Evolutionary conservation across 2,329 filamentous ascomycete genomes (phyloP).

Genomic region (Botrytis hyacinthi): DNA sequence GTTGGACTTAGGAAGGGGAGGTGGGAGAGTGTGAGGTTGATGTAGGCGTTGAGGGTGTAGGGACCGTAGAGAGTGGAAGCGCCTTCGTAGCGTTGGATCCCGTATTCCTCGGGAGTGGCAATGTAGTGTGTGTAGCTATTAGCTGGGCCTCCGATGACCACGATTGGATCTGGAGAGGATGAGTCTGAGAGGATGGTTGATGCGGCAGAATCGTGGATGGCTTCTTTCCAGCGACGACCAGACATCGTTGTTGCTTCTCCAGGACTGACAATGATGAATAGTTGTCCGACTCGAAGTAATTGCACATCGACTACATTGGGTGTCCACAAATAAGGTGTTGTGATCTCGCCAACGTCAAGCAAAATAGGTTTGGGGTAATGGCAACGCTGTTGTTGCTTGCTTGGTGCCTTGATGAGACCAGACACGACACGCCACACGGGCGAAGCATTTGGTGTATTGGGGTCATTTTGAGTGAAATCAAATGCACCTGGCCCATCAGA

Average conservation of each 20-base stretch:
- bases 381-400: conserved; percentile 67
- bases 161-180: conserved; percentile 58
- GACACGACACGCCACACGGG: conserved; percentile 76
- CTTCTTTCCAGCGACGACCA: conserved; percentile 79
- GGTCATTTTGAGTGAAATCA: conserved; percentile 88
- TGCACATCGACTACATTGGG: conserved; percentile 92
- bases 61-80: conserved; percentile 86
- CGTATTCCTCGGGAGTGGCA: conserved; percentile 74
- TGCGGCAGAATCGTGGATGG: conserved; percentile 55
- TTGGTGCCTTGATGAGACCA: conserved; percentile 67
- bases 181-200: conserved; percentile 41
- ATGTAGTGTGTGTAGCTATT: conserved; percentile 87
- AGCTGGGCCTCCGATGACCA: conserved; percentile 82
- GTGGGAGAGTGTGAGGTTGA: conserved; percentile 76
- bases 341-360: conserved; percentile 82
- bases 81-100: conserved; percentile 89
- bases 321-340: conserved; percentile 77
- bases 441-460: conserved; percentile 63
- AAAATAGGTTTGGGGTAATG: conserved; percentile 82
- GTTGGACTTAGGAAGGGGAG: conserved; percentile 62
- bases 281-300: conserved; percentile 76
- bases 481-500: conserved; percentile 88
- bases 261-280: conserved; percentile 79
- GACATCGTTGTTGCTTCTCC: conserved; percentile 93
- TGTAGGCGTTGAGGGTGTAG: conserved; percentile 79